phyloP scores from a whole-genome alignment of 2,329 filamentous ascomycete genomes.

The Colletotrichum magnum region DNA sequence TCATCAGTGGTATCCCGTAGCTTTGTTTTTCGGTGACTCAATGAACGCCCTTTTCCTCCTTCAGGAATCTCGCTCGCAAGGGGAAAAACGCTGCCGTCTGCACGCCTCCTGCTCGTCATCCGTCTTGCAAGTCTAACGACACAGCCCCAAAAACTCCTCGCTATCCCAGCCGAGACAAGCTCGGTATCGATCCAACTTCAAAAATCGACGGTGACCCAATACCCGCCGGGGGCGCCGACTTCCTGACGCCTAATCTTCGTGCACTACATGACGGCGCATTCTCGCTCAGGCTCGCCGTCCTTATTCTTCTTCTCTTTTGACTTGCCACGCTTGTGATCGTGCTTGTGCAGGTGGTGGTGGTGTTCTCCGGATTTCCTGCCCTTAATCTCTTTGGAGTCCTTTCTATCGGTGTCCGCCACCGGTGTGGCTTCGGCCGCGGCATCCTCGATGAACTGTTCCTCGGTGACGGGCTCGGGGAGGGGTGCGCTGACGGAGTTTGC shows the following conservation, averaged over 20 bases:
- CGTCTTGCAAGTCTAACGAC: slow-evolving; percentile 24
- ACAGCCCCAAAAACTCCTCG: slow-evolving; percentile 31
- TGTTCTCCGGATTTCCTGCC: slow-evolving; percentile 42
- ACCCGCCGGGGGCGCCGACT: too few relatives aligned
- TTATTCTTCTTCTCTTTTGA: slow-evolving; percentile 57
- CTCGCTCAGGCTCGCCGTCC: slow-evolving; percentile 56
- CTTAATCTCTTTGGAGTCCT: slow-evolving; percentile 40
- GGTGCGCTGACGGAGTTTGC: slow-evolving; percentile 31
- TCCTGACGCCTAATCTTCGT: too few relatives aligned
- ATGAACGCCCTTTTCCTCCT: slow-evolving; percentile 24
- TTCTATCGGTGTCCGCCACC: slow-evolving; percentile 29
- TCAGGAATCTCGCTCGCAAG: neutral
- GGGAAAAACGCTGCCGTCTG: neutral
- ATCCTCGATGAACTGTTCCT: slow-evolving; percentile 42
- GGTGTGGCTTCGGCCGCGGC: slow-evolving; percentile 18
- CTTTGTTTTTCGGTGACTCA: slow-evolving; percentile 10
- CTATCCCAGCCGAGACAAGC: slow-evolving; percentile 23
- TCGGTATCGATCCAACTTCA: slow-evolving; percentile 12
- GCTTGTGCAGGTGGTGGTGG: slow-evolving; percentile 48
- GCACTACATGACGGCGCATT: slow-evolving; percentile 62
- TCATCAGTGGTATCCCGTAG: slow-evolving; percentile 31
- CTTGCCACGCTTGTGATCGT: slow-evolving; percentile 54
- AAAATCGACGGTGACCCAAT: neutral
- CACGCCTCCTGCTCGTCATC: neutral
- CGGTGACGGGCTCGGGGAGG: slow-evolving; percentile 33